Evolutionary conservation across 495 filamentous ascomycete genomes (phyloP).

Genomic region (Letharia lupina): DNA sequence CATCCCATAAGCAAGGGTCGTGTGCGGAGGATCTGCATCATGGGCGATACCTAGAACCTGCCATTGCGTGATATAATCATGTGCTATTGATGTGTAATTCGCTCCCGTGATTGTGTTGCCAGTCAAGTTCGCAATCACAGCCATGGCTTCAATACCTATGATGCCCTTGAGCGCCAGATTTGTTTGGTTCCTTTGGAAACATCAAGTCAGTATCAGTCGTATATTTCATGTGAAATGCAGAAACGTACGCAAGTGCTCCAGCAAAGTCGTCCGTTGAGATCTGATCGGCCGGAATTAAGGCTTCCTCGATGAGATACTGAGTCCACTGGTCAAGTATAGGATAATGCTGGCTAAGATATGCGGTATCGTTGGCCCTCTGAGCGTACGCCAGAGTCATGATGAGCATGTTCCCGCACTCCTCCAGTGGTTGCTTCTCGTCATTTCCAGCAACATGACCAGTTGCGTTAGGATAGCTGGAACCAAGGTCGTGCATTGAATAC

Average conservation of each 20-base stretch:
- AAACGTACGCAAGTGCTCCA: conserved; percentile 63
- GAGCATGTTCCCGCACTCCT: conserved; percentile 93
- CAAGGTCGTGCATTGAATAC: conserved; percentile 72
- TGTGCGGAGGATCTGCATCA: conserved; percentile 59
- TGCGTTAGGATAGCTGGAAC: conserved; percentile 74
- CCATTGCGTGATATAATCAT: conserved; percentile 71
- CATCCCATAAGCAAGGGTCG: conserved; percentile 66
- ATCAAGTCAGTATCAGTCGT: neutral
- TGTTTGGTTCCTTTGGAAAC: conserved; percentile 58
- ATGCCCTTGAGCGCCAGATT: conserved; percentile 90
- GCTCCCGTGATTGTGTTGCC: conserved; percentile 53
- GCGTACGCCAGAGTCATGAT: conserved; percentile 79
- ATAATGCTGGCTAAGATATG: conserved; percentile 53
- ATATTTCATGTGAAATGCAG: neutral
- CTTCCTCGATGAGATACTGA: conserved; percentile 67
- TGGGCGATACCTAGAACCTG: conserved; percentile 62
- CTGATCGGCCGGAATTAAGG: conserved; percentile 78
- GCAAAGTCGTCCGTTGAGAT: conserved; percentile 92
- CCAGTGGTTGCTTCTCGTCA: conserved; percentile 87
- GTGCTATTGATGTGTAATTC: conserved; percentile 59
- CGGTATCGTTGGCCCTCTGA: conserved; percentile 35
- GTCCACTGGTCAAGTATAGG: conserved; percentile 79
- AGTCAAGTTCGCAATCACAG: conserved; percentile 59
- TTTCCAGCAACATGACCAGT: conserved; percentile 74
- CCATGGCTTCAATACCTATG: conserved; percentile 86